Evolutionary conservation across 805 yeast genomes (phyloP), one percentile per base, ranked within the genome.

Genomic region (Teunomyces gatunensis): DNA sequence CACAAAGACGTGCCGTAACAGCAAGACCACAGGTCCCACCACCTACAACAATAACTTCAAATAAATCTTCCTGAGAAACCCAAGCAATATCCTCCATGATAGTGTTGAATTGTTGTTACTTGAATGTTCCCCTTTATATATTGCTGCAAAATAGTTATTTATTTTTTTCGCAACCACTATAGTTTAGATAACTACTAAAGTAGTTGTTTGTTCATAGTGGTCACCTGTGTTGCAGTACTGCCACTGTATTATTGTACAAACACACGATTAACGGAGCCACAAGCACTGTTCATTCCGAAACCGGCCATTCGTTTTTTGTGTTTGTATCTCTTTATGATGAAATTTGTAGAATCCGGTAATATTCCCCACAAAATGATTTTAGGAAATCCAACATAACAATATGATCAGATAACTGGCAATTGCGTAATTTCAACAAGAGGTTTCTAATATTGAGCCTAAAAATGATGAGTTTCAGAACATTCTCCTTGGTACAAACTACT

Each of bases 11-110:
- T 5, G 78, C 65, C 6, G 74, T 61, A 6, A 60, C 60, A 0
- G 78, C 77, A 4, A 74, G 56, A 1, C 74, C 75, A 55, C 77
- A 72, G 1, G 78, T 71, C 1, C 79, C 79, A 3, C 76, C 77
- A 7, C 79, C 79, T 18, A 74, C 61, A n/a, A 74, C 60, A 6
- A 73, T 58, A 0, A 66, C 69, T 43, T 71, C 75, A 37, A 51
- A 62, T 45, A 67, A 69, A 39, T 66, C 51, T 11, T 55, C 59
- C 6, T 27, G 30, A 4, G 56, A 44, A 27, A 53, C 40, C 10
- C 50, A 52, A 23, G 37, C 35, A 29, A 18, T 23, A 15, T 30
- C 25, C 17, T 42, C 37, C 21, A 30, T 13, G 33, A 10, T 20
- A n/a, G 21, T 29, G 17, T 25, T 18, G 23, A 28, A 43, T 18